phyloP scores from a whole-genome alignment of 352 stramenopile genomes.

The Phytophthora sp. region DNA sequence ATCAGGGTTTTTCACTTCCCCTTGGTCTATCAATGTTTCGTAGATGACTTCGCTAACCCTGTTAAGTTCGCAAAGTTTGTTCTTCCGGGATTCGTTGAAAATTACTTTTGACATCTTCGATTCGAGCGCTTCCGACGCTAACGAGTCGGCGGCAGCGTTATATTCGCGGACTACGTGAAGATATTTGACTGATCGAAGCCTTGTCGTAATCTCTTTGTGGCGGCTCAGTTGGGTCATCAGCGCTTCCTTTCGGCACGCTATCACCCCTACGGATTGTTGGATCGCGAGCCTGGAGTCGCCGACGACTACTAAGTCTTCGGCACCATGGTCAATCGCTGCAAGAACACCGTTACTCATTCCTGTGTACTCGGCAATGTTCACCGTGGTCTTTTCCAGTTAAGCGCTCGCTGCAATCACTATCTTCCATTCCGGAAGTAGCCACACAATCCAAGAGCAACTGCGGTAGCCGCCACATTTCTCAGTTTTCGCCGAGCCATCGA shows the following conservation, averaged over 20 bases:
- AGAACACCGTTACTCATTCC: conserved; percentile 9
- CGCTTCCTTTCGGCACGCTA: conserved; percentile 2
- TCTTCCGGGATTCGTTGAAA: neutral
- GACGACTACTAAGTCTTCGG: conserved; percentile 16
- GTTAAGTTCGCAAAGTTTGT: neutral
- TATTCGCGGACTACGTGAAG: neutral
- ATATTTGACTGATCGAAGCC: neutral
- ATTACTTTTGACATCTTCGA: neutral
- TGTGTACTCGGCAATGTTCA: conserved; percentile 34
- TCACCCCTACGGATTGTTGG: conserved; percentile 12
- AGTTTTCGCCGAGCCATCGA: too few relatives aligned
- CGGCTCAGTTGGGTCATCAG: neutral
- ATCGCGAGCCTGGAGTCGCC: too few relatives aligned
- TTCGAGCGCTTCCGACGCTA: conserved; percentile 4
- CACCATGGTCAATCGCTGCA: neutral
- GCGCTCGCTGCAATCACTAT: conserved; percentile 20
- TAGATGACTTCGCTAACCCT: conserved; percentile 9
- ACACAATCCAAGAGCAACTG: too few relatives aligned
- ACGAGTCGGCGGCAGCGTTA: conserved; percentile 1
- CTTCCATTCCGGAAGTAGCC: too few relatives aligned
- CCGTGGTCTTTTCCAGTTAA: conserved; percentile 21
- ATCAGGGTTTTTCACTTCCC: neutral
- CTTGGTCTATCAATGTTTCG: neutral
- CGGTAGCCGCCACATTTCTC: conserved; percentile 1
- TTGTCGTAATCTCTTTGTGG: neutral